phyloP scores from a whole-genome alignment of 2,329 filamentous ascomycete genomes.

The Pseudogymnoascus sp. region DNA sequence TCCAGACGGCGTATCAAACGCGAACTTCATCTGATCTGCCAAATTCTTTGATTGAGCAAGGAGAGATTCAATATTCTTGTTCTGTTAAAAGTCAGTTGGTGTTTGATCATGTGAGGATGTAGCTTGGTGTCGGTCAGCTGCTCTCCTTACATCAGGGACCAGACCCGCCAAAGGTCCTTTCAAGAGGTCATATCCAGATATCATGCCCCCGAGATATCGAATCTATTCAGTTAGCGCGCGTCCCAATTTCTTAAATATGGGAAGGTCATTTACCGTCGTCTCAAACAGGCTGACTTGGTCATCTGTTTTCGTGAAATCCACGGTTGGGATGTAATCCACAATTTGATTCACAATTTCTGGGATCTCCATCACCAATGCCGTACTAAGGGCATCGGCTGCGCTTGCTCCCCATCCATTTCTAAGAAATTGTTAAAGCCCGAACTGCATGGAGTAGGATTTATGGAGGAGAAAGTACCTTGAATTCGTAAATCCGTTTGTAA shows the following conservation, averaged over 20 bases:
- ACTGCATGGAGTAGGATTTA: not conserved
- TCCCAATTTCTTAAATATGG: constrained; percentile 19
- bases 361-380: constrained; percentile 69
- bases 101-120: constrained; percentile 23
- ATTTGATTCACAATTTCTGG: constrained; percentile 61
- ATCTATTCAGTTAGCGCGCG: constrained; percentile 37
- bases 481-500: constrained; percentile 57
- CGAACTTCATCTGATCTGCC: constrained; percentile 65
- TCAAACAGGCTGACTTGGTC: constrained; percentile 69
- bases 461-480: constrained; percentile 49
- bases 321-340: constrained; percentile 58
- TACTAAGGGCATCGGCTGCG: constrained; percentile 72
- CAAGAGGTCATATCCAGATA: constrained; percentile 66
- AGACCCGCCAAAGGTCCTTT: constrained; percentile 54
- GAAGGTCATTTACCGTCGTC: constrained; percentile 83
- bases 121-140: not conserved
- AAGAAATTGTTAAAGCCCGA: constrained; percentile 12
- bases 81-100: constrained; percentile 22
- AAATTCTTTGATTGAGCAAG: constrained; percentile 60
- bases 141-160: constrained; percentile 31
- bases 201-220: constrained; percentile 71
- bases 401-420: constrained; percentile 83
- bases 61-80: constrained; percentile 43
- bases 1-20: constrained; percentile 69
- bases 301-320: constrained; percentile 60